These are phyloP conservation scores for Linnemannia elongata DNA, from an alignment of 192 early-diverging fungal species.

Conservation along the genomic window DNA sequence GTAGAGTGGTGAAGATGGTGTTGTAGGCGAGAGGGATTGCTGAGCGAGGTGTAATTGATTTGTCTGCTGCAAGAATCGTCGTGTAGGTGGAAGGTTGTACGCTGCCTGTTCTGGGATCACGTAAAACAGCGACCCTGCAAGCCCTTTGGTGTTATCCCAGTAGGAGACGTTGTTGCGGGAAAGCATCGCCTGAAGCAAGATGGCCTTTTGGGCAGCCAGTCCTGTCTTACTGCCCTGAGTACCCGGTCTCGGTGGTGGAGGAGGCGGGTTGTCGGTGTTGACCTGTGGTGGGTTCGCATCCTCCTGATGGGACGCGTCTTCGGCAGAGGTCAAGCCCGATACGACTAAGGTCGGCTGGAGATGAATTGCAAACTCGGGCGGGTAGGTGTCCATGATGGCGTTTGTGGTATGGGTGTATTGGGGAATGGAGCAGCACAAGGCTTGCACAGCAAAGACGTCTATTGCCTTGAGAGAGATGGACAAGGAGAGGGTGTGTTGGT, in stretches of 20 bases:
- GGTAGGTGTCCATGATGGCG: conserved; percentile 68
- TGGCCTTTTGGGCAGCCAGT: conserved; percentile 46
- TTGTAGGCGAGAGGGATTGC: conserved; percentile 76
- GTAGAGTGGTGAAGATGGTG: conserved; percentile 76
- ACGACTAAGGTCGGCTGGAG: conserved; percentile 69
- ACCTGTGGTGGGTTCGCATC: conserved; percentile 5
- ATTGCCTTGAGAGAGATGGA: neutral
- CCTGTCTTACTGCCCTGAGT: conserved; percentile 16
- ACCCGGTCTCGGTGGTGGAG: conserved; percentile 32
- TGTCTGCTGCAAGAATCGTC: conserved; percentile 51
- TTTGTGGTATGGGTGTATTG: neutral
- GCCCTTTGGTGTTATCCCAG: conserved; percentile 39
- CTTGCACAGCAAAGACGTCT: neutral
- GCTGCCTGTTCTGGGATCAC: conserved; percentile 50
- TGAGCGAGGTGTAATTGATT: conserved; percentile 38
- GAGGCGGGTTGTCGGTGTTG: conserved; percentile 19
- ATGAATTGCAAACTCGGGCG: conserved; percentile 68
- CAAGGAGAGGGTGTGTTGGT: neutral
- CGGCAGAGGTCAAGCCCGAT: conserved; percentile 57
- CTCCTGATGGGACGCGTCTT: conserved; percentile 43
- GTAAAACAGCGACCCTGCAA: conserved; percentile 41
- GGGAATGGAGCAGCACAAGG: neutral
- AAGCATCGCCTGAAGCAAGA: conserved; percentile 54
- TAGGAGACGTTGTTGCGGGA: conserved; percentile 43
- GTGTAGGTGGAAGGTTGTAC: conserved; percentile 40